A percentile compares a stretch with the other conserved stretches of the same genome.
These are phyloP conservation scores for Cyberlindnera saturnus DNA, from an alignment of 805 yeast genomes.

Conservation along the genomic window DNA sequence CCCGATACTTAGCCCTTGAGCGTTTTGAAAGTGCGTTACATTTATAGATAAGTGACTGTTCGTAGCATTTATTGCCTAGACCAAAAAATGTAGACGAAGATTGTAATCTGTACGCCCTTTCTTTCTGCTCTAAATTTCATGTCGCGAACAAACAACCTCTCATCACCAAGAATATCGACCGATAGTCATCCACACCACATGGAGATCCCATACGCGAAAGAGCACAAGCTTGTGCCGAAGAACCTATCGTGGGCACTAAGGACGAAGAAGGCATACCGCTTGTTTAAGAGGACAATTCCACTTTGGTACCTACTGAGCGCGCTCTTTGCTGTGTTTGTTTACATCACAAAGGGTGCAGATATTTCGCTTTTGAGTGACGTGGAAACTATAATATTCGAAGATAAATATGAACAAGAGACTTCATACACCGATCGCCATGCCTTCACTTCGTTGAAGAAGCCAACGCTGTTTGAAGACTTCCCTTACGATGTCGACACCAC, in stretches of 20 bases:
- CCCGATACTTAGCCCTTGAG: conserved; percentile 4
- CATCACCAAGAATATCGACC: neutral
- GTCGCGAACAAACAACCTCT: no score
- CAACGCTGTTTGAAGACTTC: conserved; percentile 21
- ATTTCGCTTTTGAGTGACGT: conserved; percentile 7
- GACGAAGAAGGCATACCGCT: conserved; percentile 1
- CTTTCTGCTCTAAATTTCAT: no score
- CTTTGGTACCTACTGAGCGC: conserved; percentile 16
- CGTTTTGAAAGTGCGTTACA: conserved; percentile 16
- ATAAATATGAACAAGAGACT: conserved; percentile 16
- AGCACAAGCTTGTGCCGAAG: conserved; percentile 5
- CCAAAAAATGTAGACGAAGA: no score
- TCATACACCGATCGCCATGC: conserved; percentile 16
- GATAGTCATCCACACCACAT: neutral
- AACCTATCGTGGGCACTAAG: conserved; percentile 4
- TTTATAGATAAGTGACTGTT: neutral
- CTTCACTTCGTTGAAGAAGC: conserved; percentile 11
- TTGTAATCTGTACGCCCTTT: no score
- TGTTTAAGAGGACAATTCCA: conserved; percentile 13
- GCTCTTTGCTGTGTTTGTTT: conserved; percentile 17
- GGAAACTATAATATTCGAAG: conserved; percentile 11
- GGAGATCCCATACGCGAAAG: neutral
- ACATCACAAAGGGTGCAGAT: conserved; percentile 5
- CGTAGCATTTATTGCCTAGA: no score
- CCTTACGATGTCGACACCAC: conserved; percentile 26